Percentiles rank a stretch among this genome's conserved stretches.
Conservation (phyloP, 768 basidiomycete genomes). For the Russula sp. region DNA sequence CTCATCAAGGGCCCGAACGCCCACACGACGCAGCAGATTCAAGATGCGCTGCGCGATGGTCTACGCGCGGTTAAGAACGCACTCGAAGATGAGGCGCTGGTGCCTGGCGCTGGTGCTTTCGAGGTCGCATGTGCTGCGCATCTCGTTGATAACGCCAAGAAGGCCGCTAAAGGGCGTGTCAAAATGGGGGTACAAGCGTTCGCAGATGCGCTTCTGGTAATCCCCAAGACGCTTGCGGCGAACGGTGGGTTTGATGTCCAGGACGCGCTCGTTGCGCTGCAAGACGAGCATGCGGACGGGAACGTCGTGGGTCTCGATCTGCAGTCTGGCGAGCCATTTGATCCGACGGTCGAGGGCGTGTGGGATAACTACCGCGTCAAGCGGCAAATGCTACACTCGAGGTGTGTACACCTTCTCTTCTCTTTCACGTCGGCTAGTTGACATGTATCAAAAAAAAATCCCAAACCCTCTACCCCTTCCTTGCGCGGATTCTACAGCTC, state of each 20-base stretch:
- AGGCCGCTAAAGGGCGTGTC: slow-evolving; percentile 82
- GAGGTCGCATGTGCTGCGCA: slow-evolving; percentile 89
- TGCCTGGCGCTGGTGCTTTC: slow-evolving; percentile 98
- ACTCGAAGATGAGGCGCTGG: slow-evolving; percentile 78
- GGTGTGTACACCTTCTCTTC: slow-evolving; percentile 42
- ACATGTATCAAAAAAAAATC: not conserved
- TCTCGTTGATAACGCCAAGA: slow-evolving; percentile 72
- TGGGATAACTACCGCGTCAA: slow-evolving; percentile 99
- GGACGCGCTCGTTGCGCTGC: slow-evolving; percentile 85
- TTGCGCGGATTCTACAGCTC: slow-evolving; percentile 42
- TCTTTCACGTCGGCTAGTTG: slow-evolving; percentile 23
- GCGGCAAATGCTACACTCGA: slow-evolving; percentile 96
- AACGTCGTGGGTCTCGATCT: slow-evolving; percentile 88
- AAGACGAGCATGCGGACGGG: slow-evolving; percentile 96
- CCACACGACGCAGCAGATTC: slow-evolving; percentile 93
- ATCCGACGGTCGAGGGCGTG: slow-evolving; percentile 91
- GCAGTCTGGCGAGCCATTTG: slow-evolving; percentile 90
- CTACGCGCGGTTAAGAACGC: slow-evolving; percentile 95
- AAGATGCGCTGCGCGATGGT: slow-evolving; percentile 97
- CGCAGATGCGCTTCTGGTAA: slow-evolving; percentile 87
- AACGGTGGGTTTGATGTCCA: slow-evolving; percentile 98
- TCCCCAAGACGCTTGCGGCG: slow-evolving; percentile 93
- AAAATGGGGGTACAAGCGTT: slow-evolving; percentile 98
- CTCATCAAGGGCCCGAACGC: slow-evolving; percentile 97
- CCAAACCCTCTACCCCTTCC: slow-evolving; percentile 8